Conservation (phyloP, 2,329 filamentous ascomycete species). For the Delphinella strobiligena region DNA sequence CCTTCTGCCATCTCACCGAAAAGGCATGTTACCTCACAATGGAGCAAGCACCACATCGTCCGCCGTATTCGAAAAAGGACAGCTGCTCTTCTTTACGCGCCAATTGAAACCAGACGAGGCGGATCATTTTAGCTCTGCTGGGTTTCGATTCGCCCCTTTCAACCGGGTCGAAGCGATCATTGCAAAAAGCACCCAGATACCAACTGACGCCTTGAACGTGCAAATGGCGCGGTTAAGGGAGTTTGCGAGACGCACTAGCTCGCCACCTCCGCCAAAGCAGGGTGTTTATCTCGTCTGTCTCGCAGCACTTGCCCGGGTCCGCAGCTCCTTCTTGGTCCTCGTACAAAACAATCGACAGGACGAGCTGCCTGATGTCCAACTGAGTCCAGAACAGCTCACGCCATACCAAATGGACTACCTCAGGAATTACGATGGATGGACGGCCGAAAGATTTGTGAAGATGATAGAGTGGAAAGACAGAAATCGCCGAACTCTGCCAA, state of each 20-base stretch:
- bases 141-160: slow-evolving; percentile 65
- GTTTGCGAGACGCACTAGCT: slow-evolving; percentile 38
- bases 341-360: slow-evolving; percentile 28
- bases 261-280: slow-evolving; percentile 24
- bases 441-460: slow-evolving; percentile 14
- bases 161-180: slow-evolving; percentile 58
- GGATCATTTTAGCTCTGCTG: slow-evolving; percentile 53
- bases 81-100: slow-evolving; percentile 69
- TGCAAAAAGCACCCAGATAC: slow-evolving; percentile 62
- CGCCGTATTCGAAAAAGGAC: slow-evolving; percentile 51
- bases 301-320: slow-evolving; percentile 20
- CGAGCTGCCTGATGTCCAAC: slow-evolving; percentile 32
- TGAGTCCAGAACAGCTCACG: slow-evolving; percentile 19
- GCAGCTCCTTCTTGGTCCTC: slow-evolving; percentile 30
- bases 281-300: slow-evolving; percentile 27
- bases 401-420: slow-evolving; percentile 22
- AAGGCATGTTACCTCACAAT: slow-evolving; percentile 4
- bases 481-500: slow-evolving; percentile 10
- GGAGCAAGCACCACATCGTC: slow-evolving; percentile 6
- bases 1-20: slow-evolving; percentile 7
- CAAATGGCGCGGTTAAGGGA: slow-evolving; percentile 54
- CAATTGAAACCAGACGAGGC: slow-evolving; percentile 48
- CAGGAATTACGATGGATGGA: slow-evolving; percentile 21
- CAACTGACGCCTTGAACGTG: slow-evolving; percentile 45
- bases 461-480: slow-evolving; percentile 8